Evolutionary conservation across 495 filamentous ascomycete species (phyloP).

Genomic region (Evernia prunastri): DNA sequence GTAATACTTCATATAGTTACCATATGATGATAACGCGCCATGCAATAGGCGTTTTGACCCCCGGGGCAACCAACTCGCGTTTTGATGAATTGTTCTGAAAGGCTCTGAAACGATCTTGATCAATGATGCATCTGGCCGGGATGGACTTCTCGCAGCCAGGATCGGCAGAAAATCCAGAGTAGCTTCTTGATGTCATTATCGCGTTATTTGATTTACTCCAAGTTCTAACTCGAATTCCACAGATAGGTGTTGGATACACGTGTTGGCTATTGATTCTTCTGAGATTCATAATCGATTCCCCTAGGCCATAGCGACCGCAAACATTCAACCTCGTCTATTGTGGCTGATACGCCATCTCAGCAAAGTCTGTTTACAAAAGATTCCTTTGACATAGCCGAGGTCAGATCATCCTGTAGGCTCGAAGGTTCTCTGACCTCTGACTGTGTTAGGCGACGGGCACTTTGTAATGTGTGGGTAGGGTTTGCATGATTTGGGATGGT

Average conservation of each 20-base stretch:
- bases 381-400: no score
- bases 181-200: conserved; percentile 26
- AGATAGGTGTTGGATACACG: conserved; percentile 11
- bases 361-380: not conserved
- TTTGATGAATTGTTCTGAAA: not conserved
- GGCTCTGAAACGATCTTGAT: conserved; percentile 11
- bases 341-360: not conserved
- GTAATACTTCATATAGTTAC: no score
- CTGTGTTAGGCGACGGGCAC: no score
- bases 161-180: conserved; percentile 41
- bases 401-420: no score
- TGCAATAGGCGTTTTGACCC: no score
- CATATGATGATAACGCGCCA: no score
- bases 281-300: conserved; percentile 19
- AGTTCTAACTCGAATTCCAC: conserved; percentile 30
- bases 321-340: not conserved
- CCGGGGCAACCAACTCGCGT: no score
- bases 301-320: conserved; percentile 8
- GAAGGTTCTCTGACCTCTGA: no score
- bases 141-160: conserved; percentile 44
- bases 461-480: no score
- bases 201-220: conserved; percentile 31
- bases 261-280: conserved; percentile 22
- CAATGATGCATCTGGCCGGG: conserved; percentile 33
- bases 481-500: no score